Conservation (phyloP, 106 monocot species). For the Allium cepa region DNA sequence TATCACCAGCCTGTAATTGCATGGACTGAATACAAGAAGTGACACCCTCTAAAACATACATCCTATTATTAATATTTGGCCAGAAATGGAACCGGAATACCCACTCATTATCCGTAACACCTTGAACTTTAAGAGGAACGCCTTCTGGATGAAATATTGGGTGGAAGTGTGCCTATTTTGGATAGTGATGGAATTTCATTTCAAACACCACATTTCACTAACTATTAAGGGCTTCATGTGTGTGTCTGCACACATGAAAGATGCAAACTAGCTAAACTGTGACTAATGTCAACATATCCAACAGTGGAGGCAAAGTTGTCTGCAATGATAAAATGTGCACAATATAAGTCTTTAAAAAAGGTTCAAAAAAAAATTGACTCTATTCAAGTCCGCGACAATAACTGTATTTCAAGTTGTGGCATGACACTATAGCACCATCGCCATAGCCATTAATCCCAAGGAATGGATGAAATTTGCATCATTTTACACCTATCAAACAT, state of each 20-base stretch:
- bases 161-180: slow-evolving; percentile 83
- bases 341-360: no score
- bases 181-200: background rate
- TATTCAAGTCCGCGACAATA: no score
- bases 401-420: no score
- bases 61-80: slow-evolving; percentile 99
- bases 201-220: background rate
- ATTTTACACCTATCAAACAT: no score
- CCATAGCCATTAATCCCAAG: no score
- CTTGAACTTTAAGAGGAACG: slow-evolving; percentile 92
- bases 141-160: slow-evolving; percentile 90
- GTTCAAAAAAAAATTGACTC: no score
- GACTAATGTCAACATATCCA: no score
- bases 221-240: background rate
- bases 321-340: no score
- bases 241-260: background rate
- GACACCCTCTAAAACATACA: slow-evolving; percentile 99
- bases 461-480: no score
- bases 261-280: no score
- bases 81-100: slow-evolving; percentile 91
- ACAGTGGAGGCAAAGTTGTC: no score
- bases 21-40: slow-evolving; percentile 98
- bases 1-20: slow-evolving; percentile 97
- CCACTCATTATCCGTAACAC: slow-evolving; percentile 87
- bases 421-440: no score